Conservation (phyloP, 495 filamentous ascomycete genomes). For the Neurospora sp. region DNA sequence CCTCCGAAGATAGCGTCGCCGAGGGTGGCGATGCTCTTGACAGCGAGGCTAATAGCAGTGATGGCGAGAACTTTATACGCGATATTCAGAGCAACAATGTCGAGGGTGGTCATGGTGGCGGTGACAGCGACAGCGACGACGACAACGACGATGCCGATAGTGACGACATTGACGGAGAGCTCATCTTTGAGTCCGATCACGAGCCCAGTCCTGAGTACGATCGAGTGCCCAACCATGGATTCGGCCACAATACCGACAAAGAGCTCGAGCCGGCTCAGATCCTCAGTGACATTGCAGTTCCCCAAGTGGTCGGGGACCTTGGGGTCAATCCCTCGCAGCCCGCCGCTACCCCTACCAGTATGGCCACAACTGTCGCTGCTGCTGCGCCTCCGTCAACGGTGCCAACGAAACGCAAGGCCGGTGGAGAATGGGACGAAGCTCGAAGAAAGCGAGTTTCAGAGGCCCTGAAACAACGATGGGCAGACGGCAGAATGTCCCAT, state of each 20-base stretch:
- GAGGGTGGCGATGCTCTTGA: not conserved
- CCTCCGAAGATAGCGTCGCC: not conserved
- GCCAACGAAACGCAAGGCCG: not conserved
- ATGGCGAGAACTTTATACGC: not conserved
- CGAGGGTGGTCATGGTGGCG: not conserved
- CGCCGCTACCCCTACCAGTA: not conserved
- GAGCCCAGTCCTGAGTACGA: not conserved
- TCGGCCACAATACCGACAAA: not conserved
- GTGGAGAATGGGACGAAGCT: not conserved
- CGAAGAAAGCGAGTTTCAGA: not conserved
- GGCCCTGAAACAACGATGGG: conserved; percentile 12
- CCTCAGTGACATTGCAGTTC: conserved; percentile 11
- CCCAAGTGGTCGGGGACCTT: not conserved
- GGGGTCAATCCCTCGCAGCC: not conserved
- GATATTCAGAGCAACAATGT: not conserved
- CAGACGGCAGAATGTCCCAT: conserved; percentile 13
- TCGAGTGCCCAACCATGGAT: not conserved
- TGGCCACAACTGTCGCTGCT: not conserved
- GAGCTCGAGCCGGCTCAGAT: conserved; percentile 10
- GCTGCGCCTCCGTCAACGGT: not conserved
- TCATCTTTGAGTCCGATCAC: not conserved
- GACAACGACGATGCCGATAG: not conserved
- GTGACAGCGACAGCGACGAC: not conserved
- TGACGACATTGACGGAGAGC: not conserved
- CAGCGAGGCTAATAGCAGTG: not conserved